Percentiles rank a stretch among this genome's conserved stretches.
Conservation (phyloP, 1,284 basidiomycete genomes). For the Cutaneotrichosporon cavernicola region DNA sequence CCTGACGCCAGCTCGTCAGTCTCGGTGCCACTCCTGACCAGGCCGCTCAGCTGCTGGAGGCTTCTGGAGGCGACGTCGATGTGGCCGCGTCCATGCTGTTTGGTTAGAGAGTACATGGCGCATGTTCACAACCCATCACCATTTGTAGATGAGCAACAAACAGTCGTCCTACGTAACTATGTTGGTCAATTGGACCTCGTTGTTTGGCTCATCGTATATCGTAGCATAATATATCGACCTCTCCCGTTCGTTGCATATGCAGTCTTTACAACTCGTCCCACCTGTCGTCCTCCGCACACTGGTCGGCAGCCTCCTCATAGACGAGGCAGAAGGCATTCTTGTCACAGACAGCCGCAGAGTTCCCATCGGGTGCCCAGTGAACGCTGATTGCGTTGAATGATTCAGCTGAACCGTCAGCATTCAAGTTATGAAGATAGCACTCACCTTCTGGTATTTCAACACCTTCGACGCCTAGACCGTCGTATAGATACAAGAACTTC, state of each 20-base stretch:
- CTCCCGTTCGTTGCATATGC: not conserved
- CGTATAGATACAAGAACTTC: constrained; percentile 42
- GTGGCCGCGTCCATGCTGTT: constrained; percentile 85
- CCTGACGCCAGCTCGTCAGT: constrained; percentile 34
- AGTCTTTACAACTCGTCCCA: constrained; percentile 3
- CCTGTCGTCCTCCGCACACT: not conserved
- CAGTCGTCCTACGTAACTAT: not conserved
- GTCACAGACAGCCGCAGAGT: constrained; percentile 32
- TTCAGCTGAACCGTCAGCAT: constrained; percentile 5
- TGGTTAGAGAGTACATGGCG: constrained; percentile 13
- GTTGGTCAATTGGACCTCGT: not conserved
- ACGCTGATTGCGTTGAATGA: constrained; percentile 28
- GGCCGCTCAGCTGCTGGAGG: constrained; percentile 73
- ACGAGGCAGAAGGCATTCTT: constrained; percentile 7
- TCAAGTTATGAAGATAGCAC: not conserved
- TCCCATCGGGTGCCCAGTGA: constrained; percentile 42
- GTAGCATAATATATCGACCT: not conserved
- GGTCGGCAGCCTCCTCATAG: not conserved
- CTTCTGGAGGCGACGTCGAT: constrained; percentile 81
- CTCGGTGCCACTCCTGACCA: constrained; percentile 72
- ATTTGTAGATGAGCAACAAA: not conserved
- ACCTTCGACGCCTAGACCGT: constrained; percentile 41
- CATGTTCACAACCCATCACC: not conserved
- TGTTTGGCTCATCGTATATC: not conserved
- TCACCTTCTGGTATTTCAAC: constrained; percentile 40